Conservation (phyloP, 305 asterid species). For the Solanum hybrid region DNA sequence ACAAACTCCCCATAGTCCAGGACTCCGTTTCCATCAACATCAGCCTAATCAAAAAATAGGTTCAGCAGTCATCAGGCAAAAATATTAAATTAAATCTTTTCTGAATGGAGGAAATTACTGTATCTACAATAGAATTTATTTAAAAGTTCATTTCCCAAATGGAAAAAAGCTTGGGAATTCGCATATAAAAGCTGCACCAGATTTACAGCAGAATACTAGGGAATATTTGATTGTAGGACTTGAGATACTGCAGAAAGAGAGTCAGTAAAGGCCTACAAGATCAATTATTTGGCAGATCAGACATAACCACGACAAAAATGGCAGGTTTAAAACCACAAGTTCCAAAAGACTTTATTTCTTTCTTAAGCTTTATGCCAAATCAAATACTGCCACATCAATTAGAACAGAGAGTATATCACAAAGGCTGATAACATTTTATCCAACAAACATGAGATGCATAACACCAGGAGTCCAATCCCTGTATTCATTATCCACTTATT, state of each 20-base stretch:
- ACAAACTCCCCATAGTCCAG: conserved; percentile 97
- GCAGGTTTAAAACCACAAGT: neutral
- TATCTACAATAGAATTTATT: neutral
- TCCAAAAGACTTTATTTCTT: neutral
- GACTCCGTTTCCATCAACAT: conserved; percentile 88
- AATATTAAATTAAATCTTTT: neutral
- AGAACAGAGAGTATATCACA: neutral
- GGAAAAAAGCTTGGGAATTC: neutral
- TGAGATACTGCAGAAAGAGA: neutral
- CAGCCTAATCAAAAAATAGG: conserved; percentile 47
- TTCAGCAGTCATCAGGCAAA: neutral
- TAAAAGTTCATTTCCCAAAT: neutral
- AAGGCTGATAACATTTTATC: neutral
- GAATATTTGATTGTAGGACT: neutral
- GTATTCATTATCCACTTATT: neutral
- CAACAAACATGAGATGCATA: neutral
- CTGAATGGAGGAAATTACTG: neutral
- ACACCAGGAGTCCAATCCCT: neutral
- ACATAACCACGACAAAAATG: neutral
- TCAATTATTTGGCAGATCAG: neutral
- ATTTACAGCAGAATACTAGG: neutral
- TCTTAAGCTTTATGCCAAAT: neutral
- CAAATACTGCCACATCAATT: neutral
- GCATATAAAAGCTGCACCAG: neutral
- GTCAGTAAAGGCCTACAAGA: neutral